A percentile compares a stretch with the other conserved stretches of the same genome.
Conservation (phyloP, 345 rosid species). For the Gossypium arboreum region DNA sequence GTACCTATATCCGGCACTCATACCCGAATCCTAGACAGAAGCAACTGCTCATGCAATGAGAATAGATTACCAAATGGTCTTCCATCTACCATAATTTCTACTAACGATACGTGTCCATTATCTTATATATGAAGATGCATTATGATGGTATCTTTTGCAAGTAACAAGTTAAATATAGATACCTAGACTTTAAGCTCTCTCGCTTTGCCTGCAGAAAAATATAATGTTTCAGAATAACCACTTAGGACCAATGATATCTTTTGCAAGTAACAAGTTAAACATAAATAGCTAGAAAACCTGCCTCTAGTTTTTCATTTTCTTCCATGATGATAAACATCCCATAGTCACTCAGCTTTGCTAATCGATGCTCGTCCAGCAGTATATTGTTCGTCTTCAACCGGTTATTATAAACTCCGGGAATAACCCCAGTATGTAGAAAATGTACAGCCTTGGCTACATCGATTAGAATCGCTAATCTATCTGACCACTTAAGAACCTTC, state of each 20-base stretch:
- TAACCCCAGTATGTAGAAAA: conserved; percentile 81
- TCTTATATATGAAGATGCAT: not conserved
- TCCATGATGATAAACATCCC: conserved; percentile 71
- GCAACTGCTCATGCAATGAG: not conserved
- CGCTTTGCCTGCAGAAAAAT: conserved; percentile 57
- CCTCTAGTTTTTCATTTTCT: conserved; percentile 70
- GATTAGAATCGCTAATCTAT: conserved; percentile 70
- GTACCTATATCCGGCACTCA: too few species aligned
- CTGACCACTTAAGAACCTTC: conserved; percentile 81
- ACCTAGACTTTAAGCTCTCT: conserved; percentile 55
- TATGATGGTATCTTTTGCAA: not conserved
- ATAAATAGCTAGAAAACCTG: conserved; percentile 20
- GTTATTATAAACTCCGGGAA: conserved; percentile 74
- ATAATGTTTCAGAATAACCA: conserved; percentile 9
- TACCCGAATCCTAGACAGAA: not conserved
- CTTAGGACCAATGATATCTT: not conserved
- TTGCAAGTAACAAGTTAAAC: not conserved
- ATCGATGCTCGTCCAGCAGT: conserved; percentile 82
- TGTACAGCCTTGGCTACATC: conserved; percentile 92
- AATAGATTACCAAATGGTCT: not conserved
- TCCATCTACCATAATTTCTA: not conserved
- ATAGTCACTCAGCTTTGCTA: conserved; percentile 92
- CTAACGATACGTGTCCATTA: not conserved
- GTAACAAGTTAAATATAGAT: conserved; percentile 5
- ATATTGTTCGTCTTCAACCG: conserved; percentile 69